Evolutionary conservation across 2,329 filamentous ascomycete genomes (phyloP), one percentile per base, ranked within the genome.

Genomic region (Aphanocladium album): DNA sequence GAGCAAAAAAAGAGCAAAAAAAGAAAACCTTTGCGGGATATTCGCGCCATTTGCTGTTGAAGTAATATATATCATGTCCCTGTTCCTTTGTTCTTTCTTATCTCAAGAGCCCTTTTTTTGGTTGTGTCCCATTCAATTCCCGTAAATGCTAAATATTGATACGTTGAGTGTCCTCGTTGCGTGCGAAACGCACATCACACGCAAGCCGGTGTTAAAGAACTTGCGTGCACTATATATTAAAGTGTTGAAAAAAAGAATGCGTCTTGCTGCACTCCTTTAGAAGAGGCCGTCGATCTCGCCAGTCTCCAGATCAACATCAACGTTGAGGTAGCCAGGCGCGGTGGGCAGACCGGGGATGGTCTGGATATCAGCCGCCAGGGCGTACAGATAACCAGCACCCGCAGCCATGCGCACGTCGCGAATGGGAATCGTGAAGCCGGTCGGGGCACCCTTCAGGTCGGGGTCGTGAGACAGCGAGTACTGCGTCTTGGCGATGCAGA

Each of bases 401-500:
- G 93, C 93, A 30, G 95, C 95, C 82, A 99, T 87, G 64, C 93
- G 83, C 43, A 99, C 93, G 72, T 99, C 95, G 62, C 93, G 83
- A 68, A 99, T 96, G 2, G 95, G 95, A 6, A 99, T 87, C 0
- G 91, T 96, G 76, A 98, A 99, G 62, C 93, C 95, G 4, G 88
- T 90, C 25, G 95, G 95, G 9, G 95, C 95, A 64, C 95, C 95
- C 84, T 99, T 99, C 68, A 98, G 82, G 12, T 90, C 87, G 2
- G 93, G 89, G 73, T 99, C 92, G 75, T 98, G 93, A 62, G 89
- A 95, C 53, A 99, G 83, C 37, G 91, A 96, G 80, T 99, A 99
- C 76, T 99, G 95, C 16, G 95, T 99, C 87, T 99, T 99, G 64
- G 95, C 95, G 66, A 98, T 85, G 74, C 95, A 99, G 71, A 98